These are phyloP conservation scores for Coprinopsis sp. DNA, from an alignment of 768 basidiomycete genomes.

Conservation along the genomic window DNA sequence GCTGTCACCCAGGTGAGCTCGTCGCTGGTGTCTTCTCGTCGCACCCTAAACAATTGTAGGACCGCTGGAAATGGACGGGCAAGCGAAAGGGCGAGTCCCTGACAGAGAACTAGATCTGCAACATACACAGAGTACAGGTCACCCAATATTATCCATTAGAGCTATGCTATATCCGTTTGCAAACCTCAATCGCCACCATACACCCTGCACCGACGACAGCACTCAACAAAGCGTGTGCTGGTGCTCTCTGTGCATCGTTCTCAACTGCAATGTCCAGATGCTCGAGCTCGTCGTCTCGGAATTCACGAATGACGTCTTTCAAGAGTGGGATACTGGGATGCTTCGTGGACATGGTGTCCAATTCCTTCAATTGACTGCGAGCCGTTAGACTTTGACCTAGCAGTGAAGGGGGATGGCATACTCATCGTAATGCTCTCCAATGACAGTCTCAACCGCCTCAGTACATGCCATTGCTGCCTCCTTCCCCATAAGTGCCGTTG, in stretches of 20 bases:
- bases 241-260: slow-evolving; percentile 83
- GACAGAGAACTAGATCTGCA: slow-evolving; percentile 1
- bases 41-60: slow-evolving; percentile 27
- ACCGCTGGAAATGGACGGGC: slow-evolving; percentile 52
- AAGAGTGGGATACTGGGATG: slow-evolving; percentile 80
- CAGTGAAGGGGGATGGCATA: slow-evolving; percentile 32
- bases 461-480: slow-evolving; percentile 99
- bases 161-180: slow-evolving; percentile 63
- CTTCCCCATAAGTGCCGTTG: slow-evolving; percentile 82
- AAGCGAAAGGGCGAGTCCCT: slow-evolving; percentile 34
- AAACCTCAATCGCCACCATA: slow-evolving; percentile 84
- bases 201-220: slow-evolving; percentile 83
- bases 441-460: slow-evolving; percentile 95
- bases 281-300: slow-evolving; percentile 92
- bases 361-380: slow-evolving; percentile 73
- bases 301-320: slow-evolving; percentile 68
- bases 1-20: slow-evolving; percentile 39
- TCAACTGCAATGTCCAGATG: slow-evolving; percentile 90
- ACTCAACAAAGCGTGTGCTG: slow-evolving; percentile 86
- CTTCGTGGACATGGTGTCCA: slow-evolving; percentile 55
- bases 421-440: slow-evolving; percentile 99
- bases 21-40: not conserved
- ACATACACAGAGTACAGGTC: not conserved
- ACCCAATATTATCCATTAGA: not conserved
- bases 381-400: slow-evolving; percentile 10